Conservation (phyloP, 805 yeast species). For the Saccharomycopsis fodiens region DNA sequence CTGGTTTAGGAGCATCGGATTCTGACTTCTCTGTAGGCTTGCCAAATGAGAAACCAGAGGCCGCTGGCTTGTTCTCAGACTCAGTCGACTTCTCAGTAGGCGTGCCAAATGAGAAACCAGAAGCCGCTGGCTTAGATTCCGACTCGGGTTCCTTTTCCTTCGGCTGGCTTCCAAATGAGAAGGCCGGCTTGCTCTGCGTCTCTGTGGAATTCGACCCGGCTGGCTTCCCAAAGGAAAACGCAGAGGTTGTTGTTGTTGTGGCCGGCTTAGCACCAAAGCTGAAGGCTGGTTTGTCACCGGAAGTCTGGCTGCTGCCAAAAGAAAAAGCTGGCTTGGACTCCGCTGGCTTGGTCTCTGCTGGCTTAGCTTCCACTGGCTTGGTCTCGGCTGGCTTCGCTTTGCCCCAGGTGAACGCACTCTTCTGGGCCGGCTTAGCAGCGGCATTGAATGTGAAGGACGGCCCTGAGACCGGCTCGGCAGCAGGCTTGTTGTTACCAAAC, state of each 20-base stretch:
- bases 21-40: slow-evolving; percentile 3
- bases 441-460: slow-evolving; percentile 12
- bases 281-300: neutral
- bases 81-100: neutral
- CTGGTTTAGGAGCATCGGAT: neutral
- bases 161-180: slow-evolving; percentile 10
- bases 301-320: neutral
- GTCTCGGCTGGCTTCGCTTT: slow-evolving; percentile 1
- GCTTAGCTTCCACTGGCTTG: neutral
- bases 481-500: slow-evolving; percentile 9
- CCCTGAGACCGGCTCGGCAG: slow-evolving; percentile 10
- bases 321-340: slow-evolving; percentile 1
- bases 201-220: too few relatives aligned
- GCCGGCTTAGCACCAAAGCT: slow-evolving; percentile 1
- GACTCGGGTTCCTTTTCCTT: neutral
- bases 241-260: neutral
- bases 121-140: neutral
- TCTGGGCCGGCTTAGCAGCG: slow-evolving; percentile 2
- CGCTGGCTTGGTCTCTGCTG: neutral
- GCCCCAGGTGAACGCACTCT: slow-evolving; percentile 18
- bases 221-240: slow-evolving; percentile 7
- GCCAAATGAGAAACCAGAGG: neutral
- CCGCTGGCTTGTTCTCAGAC: neutral
- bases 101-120: slow-evolving; percentile 3
- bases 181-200: neutral